These are phyloP conservation scores for Arabidopsis lyrata DNA, from an alignment of 441 rosid genomes.

Conservation along the genomic window DNA sequence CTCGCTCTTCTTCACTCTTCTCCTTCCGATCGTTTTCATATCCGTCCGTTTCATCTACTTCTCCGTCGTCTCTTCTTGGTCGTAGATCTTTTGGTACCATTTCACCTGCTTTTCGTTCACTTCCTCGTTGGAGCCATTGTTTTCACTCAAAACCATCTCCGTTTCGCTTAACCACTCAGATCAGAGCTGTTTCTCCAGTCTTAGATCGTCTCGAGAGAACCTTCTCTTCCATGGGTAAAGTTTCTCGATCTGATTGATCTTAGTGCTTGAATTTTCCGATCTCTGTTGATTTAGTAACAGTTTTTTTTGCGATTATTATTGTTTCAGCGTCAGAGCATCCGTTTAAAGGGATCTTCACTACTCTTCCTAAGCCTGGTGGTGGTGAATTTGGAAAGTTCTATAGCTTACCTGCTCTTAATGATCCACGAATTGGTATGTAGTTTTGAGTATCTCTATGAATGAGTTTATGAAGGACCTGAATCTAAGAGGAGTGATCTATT, in stretches of 20 bases:
- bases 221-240: slow-evolving; percentile 91
- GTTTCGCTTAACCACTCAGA: slow-evolving; percentile 63
- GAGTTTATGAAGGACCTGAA: not conserved
- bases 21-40: slow-evolving; percentile 32
- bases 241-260: slow-evolving; percentile 4
- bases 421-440: slow-evolving; percentile 86
- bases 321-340: slow-evolving; percentile 91
- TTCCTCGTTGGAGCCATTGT: slow-evolving; percentile 80
- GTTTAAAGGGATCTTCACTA: slow-evolving; percentile 80
- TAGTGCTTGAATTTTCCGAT: not conserved
- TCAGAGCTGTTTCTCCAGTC: slow-evolving; percentile 64
- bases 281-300: slow-evolving; percentile 2
- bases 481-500: slow-evolving; percentile 12
- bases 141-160: slow-evolving; percentile 66
- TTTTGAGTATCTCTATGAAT: slow-evolving; percentile 1
- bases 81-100: slow-evolving; percentile 59
- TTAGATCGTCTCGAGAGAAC: slow-evolving; percentile 70
- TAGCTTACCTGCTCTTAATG: slow-evolving; percentile 91
- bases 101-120: slow-evolving; percentile 64
- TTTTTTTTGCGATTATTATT: not conserved
- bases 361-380: slow-evolving; percentile 95
- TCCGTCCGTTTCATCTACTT: slow-evolving; percentile 26
- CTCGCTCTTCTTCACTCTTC: slow-evolving; percentile 40
- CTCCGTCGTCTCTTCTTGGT: slow-evolving; percentile 37
- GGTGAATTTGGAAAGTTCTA: slow-evolving; percentile 98